phyloP scores from a whole-genome alignment of 2,329 filamentous ascomycete species.

The Akanthomyces muscarius region DNA sequence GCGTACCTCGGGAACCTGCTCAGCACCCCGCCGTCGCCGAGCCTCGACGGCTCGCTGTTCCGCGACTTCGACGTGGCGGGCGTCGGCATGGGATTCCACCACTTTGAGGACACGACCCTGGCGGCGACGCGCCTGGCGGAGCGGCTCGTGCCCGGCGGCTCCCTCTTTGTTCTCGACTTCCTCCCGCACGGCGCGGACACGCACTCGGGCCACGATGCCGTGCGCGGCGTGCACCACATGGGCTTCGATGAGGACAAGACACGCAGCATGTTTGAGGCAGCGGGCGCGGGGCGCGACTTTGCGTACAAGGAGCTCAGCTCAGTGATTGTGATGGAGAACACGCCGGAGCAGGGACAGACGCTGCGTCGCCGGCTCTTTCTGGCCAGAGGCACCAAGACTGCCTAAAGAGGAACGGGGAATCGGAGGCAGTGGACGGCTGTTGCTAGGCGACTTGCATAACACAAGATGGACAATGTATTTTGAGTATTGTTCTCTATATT shows the following conservation, averaged over 20 bases:
- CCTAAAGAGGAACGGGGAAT: background rate
- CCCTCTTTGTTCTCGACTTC: slow-evolving; percentile 66
- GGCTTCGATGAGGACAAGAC: slow-evolving; percentile 62
- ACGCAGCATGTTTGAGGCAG: slow-evolving; percentile 57
- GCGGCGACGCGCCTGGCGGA: slow-evolving; percentile 56
- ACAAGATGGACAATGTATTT: background rate
- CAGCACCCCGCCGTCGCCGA: slow-evolving; percentile 44
- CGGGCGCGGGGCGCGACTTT: slow-evolving; percentile 57
- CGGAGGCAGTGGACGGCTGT: background rate
- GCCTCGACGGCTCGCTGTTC: slow-evolving; percentile 59
- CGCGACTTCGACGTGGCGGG: slow-evolving; percentile 65
- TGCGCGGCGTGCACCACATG: slow-evolving; percentile 57
- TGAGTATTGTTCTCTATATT: too few relatives aligned
- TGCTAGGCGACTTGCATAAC: background rate
- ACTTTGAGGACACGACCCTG: slow-evolving; percentile 61
- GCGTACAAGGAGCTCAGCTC: slow-evolving; percentile 51
- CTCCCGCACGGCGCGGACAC: slow-evolving; percentile 45
- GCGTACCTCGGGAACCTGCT: slow-evolving; percentile 58
- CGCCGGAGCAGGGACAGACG: slow-evolving; percentile 29
- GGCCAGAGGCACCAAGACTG: slow-evolving; percentile 44
- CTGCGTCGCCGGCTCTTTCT: slow-evolving; percentile 38
- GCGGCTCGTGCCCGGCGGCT: slow-evolving; percentile 61
- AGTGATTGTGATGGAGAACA: slow-evolving; percentile 41
- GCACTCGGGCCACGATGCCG: slow-evolving; percentile 20
- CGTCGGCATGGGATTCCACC: slow-evolving; percentile 62